Evolutionary conservation across 352 stramenopile species (phyloP).

Genomic region (Pythium dissotocum): DNA sequence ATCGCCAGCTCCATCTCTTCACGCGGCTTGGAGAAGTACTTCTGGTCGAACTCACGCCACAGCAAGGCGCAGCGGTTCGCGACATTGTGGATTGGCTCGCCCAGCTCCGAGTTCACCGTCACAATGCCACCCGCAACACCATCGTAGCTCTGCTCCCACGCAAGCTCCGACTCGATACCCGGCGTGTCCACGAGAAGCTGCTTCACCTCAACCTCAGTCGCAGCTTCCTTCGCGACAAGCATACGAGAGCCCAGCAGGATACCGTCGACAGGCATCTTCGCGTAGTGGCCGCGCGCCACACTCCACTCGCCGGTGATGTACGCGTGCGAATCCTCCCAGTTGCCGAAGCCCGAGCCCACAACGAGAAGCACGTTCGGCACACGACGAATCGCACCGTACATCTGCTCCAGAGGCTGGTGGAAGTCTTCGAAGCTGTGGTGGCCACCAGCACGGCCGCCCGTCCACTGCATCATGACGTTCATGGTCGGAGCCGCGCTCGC

Average conservation of each 20-base stretch:
- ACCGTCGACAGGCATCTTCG: slow-evolving; percentile 80
- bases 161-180: slow-evolving; percentile 66
- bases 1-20: slow-evolving; percentile 73
- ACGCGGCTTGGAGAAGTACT: slow-evolving; percentile 80
- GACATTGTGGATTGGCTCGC: slow-evolving; percentile 87
- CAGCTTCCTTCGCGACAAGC: slow-evolving; percentile 88
- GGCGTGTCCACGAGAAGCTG: slow-evolving; percentile 78
- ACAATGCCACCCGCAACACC: slow-evolving; percentile 66
- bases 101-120: slow-evolving; percentile 83
- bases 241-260: slow-evolving; percentile 83
- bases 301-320: slow-evolving; percentile 89
- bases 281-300: slow-evolving; percentile 39
- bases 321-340: slow-evolving; percentile 75
- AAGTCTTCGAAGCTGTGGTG: slow-evolving; percentile 91
- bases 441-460: slow-evolving; percentile 76
- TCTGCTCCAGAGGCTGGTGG: slow-evolving; percentile 68
- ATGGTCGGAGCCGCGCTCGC: slow-evolving; percentile 56
- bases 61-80: slow-evolving; percentile 72
- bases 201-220: slow-evolving; percentile 82
- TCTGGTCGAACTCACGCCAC: slow-evolving; percentile 86
- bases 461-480: slow-evolving; percentile 89
- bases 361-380: slow-evolving; percentile 84
- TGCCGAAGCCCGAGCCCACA: slow-evolving; percentile 85
- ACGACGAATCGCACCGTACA: slow-evolving; percentile 77
- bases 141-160: slow-evolving; percentile 84